Evolutionary conservation across 495 filamentous ascomycete genomes (phyloP).

Genomic region (Astrothelium subdiscretum): DNA sequence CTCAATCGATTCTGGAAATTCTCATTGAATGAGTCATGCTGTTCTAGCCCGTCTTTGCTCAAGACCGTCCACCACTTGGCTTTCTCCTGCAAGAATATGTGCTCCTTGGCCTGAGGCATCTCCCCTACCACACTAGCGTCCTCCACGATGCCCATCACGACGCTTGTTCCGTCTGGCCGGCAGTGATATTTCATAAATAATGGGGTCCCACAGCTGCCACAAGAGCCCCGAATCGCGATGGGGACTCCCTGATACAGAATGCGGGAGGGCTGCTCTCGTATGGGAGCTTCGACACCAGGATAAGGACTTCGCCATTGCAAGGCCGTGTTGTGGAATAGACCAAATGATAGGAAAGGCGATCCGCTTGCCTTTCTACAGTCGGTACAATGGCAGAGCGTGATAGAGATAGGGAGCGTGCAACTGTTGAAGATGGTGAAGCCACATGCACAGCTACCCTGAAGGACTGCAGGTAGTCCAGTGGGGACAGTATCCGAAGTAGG

Average conservation of each 20-base stretch:
- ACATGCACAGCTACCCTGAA: constrained; percentile 24
- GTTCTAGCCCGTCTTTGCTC: constrained; percentile 13
- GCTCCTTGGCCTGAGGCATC: constrained; percentile 13
- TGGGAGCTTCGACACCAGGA: not conserved
- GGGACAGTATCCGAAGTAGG: not conserved
- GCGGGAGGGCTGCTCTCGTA: not conserved
- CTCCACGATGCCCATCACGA: constrained; percentile 27
- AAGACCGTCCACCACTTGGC: constrained; percentile 24
- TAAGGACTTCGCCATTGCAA: constrained; percentile 15
- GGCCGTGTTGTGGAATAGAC: constrained; percentile 13
- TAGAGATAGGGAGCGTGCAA: constrained; percentile 7
- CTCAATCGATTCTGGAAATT: not conserved
- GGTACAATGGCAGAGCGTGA: constrained; percentile 26
- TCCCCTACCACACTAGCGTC: constrained; percentile 3
- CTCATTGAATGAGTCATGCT: not conserved
- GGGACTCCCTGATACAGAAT: constrained; percentile 7
- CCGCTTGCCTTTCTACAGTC: constrained; percentile 26
- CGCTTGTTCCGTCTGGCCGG: constrained; percentile 3
- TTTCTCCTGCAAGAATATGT: constrained; percentile 26
- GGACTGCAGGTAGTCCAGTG: not conserved
- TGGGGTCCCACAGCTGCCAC: constrained; percentile 23
- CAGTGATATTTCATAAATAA: constrained; percentile 22
- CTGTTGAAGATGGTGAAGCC: constrained; percentile 19
- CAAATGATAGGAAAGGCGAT: constrained; percentile 23
- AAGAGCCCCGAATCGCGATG: constrained; percentile 22